These are phyloP conservation scores for Daldinia vernicosa DNA, from an alignment of 495 filamentous ascomycete genomes.

Conservation along the genomic window DNA sequence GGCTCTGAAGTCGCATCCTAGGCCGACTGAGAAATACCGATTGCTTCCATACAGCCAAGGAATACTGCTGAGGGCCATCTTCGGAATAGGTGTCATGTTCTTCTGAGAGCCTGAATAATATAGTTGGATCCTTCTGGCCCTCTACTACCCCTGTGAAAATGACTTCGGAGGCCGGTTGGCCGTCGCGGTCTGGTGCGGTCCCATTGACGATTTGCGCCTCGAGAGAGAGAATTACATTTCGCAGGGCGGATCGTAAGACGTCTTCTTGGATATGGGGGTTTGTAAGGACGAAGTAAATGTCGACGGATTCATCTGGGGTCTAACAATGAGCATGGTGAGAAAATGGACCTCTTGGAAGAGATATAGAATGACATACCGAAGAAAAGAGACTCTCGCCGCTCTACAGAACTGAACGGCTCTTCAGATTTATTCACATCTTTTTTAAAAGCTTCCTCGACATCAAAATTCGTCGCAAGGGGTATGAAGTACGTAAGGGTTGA, in stretches of 20 bases:
- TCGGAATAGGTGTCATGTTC: slow-evolving; percentile 51
- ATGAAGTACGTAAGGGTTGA: slow-evolving; percentile 82
- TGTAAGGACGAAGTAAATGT: slow-evolving; percentile 75
- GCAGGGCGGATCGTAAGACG: slow-evolving; percentile 66
- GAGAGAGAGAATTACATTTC: slow-evolving; percentile 70
- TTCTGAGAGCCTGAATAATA: slow-evolving; percentile 60
- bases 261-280: slow-evolving; percentile 70
- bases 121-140: slow-evolving; percentile 67
- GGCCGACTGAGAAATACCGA: slow-evolving; percentile 80
- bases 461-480: slow-evolving; percentile 72
- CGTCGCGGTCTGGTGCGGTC: slow-evolving; percentile 53
- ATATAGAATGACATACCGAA: slow-evolving; percentile 69
- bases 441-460: slow-evolving; percentile 67
- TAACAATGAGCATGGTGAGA: slow-evolving; percentile 68
- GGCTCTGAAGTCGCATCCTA: slow-evolving; percentile 78
- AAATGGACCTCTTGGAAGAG: slow-evolving; percentile 47
- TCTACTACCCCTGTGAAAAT: slow-evolving; percentile 71
- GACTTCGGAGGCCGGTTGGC: slow-evolving; percentile 66
- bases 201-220: slow-evolving; percentile 77
- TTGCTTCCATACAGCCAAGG: slow-evolving; percentile 83
- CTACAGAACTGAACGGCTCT: slow-evolving; percentile 57
- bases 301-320: slow-evolving; percentile 78
- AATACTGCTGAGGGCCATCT: slow-evolving; percentile 50
- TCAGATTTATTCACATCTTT: slow-evolving; percentile 30
- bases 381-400: slow-evolving; percentile 61